Evolutionary conservation across 768 basidiomycete species (phyloP).

Genomic region (Gymnopilus junonius): DNA sequence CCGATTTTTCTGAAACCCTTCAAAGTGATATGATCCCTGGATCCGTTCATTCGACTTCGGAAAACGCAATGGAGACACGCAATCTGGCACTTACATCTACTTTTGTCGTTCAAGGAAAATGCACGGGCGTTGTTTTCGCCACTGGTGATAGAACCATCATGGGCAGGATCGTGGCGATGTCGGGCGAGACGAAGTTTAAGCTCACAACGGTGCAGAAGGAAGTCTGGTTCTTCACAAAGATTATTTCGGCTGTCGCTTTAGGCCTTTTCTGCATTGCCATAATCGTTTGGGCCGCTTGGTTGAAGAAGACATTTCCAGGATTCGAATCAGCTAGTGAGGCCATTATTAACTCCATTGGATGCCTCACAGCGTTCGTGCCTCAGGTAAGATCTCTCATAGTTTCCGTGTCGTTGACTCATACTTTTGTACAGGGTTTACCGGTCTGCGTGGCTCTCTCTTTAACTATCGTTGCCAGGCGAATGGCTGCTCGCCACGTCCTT

Average conservation of each 20-base stretch:
- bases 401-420: not conserved
- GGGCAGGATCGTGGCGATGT: slow-evolving; percentile 61
- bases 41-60: slow-evolving; percentile 48
- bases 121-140: slow-evolving; percentile 44
- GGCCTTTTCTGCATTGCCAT: slow-evolving; percentile 45
- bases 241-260: slow-evolving; percentile 47
- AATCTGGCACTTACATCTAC: slow-evolving; percentile 55
- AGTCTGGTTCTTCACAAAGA: slow-evolving; percentile 56
- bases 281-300: slow-evolving; percentile 47
- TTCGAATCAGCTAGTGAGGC: slow-evolving; percentile 37
- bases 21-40: slow-evolving; percentile 47
- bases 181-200: slow-evolving; percentile 48
- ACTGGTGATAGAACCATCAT: slow-evolving; percentile 49
- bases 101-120: slow-evolving; percentile 44
- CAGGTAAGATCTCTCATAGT: slow-evolving; percentile 28
- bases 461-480: slow-evolving; percentile 49
- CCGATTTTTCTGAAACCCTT: too few species aligned
- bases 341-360: slow-evolving; percentile 43
- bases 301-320: slow-evolving; percentile 34
- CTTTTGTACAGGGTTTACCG: slow-evolving; percentile 35
- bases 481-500: slow-evolving; percentile 41
- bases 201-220: slow-evolving; percentile 52
- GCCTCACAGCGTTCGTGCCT: slow-evolving; percentile 45
- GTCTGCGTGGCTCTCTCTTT: slow-evolving; percentile 54
- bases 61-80: slow-evolving; percentile 51